phyloP scores from a whole-genome alignment of 148 eudicot genomes.

The Gaultheria prostrata region DNA sequence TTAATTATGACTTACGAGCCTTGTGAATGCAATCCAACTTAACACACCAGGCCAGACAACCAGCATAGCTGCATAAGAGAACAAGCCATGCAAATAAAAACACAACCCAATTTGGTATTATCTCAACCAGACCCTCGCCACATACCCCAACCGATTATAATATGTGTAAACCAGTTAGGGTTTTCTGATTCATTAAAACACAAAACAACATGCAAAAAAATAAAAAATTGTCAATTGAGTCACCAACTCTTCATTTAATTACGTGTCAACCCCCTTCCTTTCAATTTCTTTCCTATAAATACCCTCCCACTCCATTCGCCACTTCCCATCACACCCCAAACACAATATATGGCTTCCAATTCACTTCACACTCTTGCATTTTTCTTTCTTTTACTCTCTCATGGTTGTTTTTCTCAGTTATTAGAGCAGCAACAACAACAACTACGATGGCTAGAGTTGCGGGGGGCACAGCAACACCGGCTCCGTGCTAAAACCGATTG shows the following conservation, averaged over 20 bases:
- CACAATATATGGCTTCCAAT: slow-evolving; percentile 20
- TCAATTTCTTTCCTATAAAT: not conserved
- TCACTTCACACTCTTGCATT: slow-evolving; percentile 33
- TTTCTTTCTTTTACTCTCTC: slow-evolving; percentile 30
- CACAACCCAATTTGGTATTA: not conserved
- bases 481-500: slow-evolving; percentile 31
- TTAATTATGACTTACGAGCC: no score
- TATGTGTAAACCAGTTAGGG: not conserved
- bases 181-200: not conserved
- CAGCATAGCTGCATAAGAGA: no score
- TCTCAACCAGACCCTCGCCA: not conserved
- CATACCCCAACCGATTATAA: not conserved
- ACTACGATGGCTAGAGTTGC: slow-evolving; percentile 15
- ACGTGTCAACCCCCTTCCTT: slow-evolving; percentile 25
- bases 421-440: not conserved
- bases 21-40: no score
- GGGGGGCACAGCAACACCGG: slow-evolving; percentile 27
- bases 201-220: not conserved
- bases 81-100: not conserved
- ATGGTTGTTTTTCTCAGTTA: slow-evolving; percentile 21
- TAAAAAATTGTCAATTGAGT: no score
- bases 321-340: not conserved
- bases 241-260: not conserved
- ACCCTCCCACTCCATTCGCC: slow-evolving; percentile 9
- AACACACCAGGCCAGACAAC: no score